Evolutionary conservation across 148 eudicot genomes (phyloP).

Genomic region (Mesembryanthemum crystallinum): DNA sequence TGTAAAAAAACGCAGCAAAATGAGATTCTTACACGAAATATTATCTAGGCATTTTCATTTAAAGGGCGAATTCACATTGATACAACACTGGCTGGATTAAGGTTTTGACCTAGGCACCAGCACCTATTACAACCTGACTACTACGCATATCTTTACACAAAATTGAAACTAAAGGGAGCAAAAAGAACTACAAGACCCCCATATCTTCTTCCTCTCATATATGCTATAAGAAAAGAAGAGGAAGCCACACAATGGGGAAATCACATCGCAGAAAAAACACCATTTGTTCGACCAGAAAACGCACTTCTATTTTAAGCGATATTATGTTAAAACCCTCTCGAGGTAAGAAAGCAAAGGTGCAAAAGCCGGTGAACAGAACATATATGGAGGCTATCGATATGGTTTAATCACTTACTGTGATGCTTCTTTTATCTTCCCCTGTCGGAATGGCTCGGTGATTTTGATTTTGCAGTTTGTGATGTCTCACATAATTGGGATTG

Average conservation of each 20-base stretch:
- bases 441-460: background rate
- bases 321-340: conserved; percentile 19
- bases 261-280: background rate
- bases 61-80: conserved; percentile 24
- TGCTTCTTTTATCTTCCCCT: conserved; percentile 12
- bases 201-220: conserved; percentile 5
- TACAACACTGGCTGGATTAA: conserved; percentile 32
- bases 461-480: background rate
- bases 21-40: conserved; percentile 2
- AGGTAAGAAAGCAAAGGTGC: conserved; percentile 24
- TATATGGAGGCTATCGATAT: conserved; percentile 3
- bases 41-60: conserved; percentile 1
- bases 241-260: conserved; percentile 25
- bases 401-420: conserved; percentile 5
- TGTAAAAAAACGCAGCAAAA: background rate
- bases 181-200: conserved; percentile 21
- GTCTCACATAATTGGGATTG: conserved; percentile 36
- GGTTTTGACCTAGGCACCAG: conserved; percentile 32
- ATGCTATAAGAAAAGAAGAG: conserved; percentile 14
- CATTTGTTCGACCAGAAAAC: background rate
- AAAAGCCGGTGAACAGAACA: conserved; percentile 23
- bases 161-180: conserved; percentile 15
- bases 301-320: conserved; percentile 2
- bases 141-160: conserved; percentile 27
- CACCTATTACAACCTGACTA: conserved; percentile 36